These are phyloP conservation scores for Cadophora sp. DNA, from an alignment of 2,329 filamentous ascomycete species.

Conservation along the genomic window DNA sequence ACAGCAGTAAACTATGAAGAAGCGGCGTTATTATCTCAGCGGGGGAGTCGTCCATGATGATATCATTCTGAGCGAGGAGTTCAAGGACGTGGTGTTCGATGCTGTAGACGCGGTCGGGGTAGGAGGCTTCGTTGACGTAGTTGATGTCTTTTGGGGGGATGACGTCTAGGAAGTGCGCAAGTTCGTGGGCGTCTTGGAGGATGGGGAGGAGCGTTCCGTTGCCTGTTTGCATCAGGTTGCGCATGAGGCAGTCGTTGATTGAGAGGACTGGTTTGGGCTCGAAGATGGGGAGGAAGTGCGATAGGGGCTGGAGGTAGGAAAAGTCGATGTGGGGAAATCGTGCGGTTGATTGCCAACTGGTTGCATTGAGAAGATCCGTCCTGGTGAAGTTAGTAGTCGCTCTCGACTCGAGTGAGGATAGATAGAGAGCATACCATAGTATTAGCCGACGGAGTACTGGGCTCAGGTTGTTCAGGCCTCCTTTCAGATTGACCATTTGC, in stretches of 20 bases:
- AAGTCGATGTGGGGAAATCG: constrained; percentile 8
- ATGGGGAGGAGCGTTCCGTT: constrained; percentile 3
- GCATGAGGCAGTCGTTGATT: background rate
- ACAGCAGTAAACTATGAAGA: background rate
- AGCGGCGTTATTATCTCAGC: background rate
- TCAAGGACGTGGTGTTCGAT: constrained; percentile 11
- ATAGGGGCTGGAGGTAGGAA: background rate
- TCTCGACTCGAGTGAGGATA: too few species aligned
- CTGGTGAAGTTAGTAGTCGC: background rate
- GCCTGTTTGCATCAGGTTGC: background rate
- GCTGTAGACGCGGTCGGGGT: constrained; percentile 11
- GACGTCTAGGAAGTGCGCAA: background rate
- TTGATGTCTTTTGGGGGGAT: background rate
- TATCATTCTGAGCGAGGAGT: background rate
- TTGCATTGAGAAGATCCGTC: constrained; percentile 16
- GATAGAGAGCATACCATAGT: background rate
- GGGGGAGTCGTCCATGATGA: background rate
- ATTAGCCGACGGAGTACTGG: background rate
- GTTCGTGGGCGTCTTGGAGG: constrained; percentile 7
- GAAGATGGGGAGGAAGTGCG: background rate
- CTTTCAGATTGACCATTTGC: constrained; percentile 13
- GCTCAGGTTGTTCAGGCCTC: background rate
- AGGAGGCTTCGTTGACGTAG: background rate
- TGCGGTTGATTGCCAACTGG: background rate
- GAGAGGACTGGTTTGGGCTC: background rate